Conservation (phyloP, 768 basidiomycete genomes). For the Thelephora aurantiotincta region DNA sequence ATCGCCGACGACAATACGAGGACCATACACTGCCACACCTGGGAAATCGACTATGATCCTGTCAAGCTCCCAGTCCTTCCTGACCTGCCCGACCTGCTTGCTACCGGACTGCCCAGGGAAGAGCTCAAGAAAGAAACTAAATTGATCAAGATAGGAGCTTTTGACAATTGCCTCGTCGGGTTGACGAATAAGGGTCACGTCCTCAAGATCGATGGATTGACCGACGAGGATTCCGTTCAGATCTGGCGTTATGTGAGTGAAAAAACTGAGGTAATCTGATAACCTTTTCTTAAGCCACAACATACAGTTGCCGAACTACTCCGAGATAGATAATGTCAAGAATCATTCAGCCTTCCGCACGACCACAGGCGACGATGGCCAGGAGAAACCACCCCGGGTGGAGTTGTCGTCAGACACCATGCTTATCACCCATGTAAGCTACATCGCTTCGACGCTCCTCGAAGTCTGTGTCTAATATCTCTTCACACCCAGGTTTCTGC, state of each 20-base stretch:
- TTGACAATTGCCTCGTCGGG: constrained; percentile 60
- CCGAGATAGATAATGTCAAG: constrained; percentile 40
- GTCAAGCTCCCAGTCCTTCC: constrained; percentile 46
- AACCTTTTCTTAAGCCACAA: neutral
- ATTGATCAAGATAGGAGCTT: constrained; percentile 71
- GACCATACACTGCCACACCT: constrained; percentile 45
- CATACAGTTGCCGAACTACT: constrained; percentile 57
- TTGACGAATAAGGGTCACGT: constrained; percentile 75
- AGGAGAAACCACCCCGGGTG: constrained; percentile 11
- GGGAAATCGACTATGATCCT: constrained; percentile 43
- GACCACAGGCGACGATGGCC: constrained; percentile 12
- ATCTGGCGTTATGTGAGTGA: constrained; percentile 59
- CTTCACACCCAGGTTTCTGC: constrained; percentile 54
- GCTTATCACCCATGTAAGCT: constrained; percentile 66
- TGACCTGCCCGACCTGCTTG: constrained; percentile 34
- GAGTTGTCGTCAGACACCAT: constrained; percentile 28
- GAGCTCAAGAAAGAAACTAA: constrained; percentile 20
- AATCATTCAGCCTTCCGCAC: constrained; percentile 28
- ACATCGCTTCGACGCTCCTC: constrained; percentile 1
- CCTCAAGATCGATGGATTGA: constrained; percentile 40
- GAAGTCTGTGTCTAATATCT: constrained; percentile 7
- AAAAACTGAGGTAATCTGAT: neutral
- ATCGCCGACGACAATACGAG: constrained; percentile 18
- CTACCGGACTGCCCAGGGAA: constrained; percentile 14
- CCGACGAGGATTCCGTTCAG: constrained; percentile 26